Conservation (phyloP, 2,329 filamentous ascomycete genomes). For the Zalaria sp. region DNA sequence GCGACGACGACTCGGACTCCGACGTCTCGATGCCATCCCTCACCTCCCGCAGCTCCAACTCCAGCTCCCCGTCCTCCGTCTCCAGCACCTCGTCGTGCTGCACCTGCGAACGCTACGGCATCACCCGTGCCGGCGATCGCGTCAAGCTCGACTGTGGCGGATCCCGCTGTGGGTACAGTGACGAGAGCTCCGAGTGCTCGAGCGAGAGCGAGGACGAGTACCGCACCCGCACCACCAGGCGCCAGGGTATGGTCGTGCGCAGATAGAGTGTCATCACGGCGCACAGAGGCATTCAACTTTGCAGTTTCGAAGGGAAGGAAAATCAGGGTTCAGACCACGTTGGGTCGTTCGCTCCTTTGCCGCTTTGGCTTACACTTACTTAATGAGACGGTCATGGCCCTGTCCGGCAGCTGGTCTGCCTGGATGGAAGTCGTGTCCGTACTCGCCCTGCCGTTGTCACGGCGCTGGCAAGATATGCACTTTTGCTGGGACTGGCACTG, state of each 20-base stretch:
- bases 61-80: conserved; percentile 53
- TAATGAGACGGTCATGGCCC: not conserved
- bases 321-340: not conserved
- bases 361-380: not conserved
- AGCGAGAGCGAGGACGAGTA: conserved; percentile 48
- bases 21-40: conserved; percentile 48
- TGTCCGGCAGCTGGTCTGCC: not conserved
- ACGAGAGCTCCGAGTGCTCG: conserved; percentile 56
- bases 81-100: conserved; percentile 45
- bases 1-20: conserved; percentile 34
- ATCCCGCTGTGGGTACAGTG: conserved; percentile 68
- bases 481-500: not conserved
- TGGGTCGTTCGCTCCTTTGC: not conserved
- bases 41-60: conserved; percentile 63
- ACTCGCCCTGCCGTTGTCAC: not conserved
- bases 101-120: conserved; percentile 92
- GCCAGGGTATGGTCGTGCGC: conserved; percentile 49
- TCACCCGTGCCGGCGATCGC: conserved; percentile 77
- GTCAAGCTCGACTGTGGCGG: conserved; percentile 96
- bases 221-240: conserved; percentile 33
- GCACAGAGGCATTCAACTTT: not conserved
- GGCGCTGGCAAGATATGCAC: not conserved
- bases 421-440: not conserved
- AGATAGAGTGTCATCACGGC: conserved; percentile 1
- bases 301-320: not conserved